Evolutionary conservation across 768 basidiomycete species (phyloP).

Genomic region (Chlorophyllum brunneum): DNA sequence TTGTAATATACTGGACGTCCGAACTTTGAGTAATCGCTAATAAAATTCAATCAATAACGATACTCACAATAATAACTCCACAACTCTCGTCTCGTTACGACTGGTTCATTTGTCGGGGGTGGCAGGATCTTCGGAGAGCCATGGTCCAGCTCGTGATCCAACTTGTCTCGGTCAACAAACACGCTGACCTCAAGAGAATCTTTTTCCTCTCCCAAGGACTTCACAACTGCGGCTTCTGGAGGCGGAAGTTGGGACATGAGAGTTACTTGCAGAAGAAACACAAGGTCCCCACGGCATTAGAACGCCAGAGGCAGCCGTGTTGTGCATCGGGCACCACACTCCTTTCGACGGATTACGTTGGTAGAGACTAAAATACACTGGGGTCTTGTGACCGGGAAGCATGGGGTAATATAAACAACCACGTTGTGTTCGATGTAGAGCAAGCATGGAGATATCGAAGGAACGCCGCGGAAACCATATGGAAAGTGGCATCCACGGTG

Average conservation of each 20-base stretch:
- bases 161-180: not conserved
- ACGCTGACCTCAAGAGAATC: slow-evolving; percentile 4
- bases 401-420: no score
- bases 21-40: not conserved
- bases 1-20: slow-evolving; percentile 67
- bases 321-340: not conserved
- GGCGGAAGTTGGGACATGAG: slow-evolving; percentile 1
- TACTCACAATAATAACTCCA: slow-evolving; percentile 77
- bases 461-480: no score
- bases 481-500: no score
- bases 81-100: slow-evolving; percentile 68
- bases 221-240: not conserved
- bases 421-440: no score
- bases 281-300: not conserved
- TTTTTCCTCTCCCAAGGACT: slow-evolving; percentile 2
- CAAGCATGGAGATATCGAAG: no score
- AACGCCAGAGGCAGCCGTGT: slow-evolving; percentile 2
- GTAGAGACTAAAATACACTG: not conserved
- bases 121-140: not conserved
- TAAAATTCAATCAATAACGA: not conserved
- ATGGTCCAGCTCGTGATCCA: not conserved
- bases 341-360: not conserved
- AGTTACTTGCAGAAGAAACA: not conserved
- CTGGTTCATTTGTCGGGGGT: slow-evolving; percentile 48
- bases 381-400: slow-evolving; percentile 10